These are phyloP conservation scores for Lipomyces spencermartinsiae DNA, from an alignment of 805 yeast species.

Conservation along the genomic window DNA sequence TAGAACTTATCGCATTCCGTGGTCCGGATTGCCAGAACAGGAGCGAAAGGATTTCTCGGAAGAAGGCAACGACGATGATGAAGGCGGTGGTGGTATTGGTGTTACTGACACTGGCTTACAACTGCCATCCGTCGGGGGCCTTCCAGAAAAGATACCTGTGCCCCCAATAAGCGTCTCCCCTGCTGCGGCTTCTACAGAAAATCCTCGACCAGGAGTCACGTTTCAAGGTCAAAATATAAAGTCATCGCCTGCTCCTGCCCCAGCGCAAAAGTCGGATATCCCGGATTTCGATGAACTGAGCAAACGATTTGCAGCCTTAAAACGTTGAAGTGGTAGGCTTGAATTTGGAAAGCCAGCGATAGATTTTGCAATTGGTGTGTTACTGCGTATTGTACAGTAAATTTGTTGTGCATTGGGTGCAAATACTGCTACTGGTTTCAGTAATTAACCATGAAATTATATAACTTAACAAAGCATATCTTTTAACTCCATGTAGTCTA, in stretches of 20 bases:
- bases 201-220: slow-evolving; percentile 44
- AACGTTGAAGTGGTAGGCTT: slow-evolving; percentile 22
- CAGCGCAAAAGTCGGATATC: slow-evolving; percentile 14
- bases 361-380: background rate
- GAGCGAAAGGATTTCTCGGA: slow-evolving; percentile 43
- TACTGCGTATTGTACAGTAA: slow-evolving; percentile 7
- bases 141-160: slow-evolving; percentile 32
- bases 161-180: slow-evolving; percentile 46
- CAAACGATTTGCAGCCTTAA: slow-evolving; percentile 80
- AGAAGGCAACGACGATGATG: slow-evolving; percentile 42
- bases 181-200: slow-evolving; percentile 45
- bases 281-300: slow-evolving; percentile 67
- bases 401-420: background rate
- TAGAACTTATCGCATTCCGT: slow-evolving; percentile 75
- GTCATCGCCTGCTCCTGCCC: slow-evolving; percentile 17
- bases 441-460: background rate
- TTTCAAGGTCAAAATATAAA: slow-evolving; percentile 34
- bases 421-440: background rate
- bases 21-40: slow-evolving; percentile 56
- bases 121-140: slow-evolving; percentile 39
- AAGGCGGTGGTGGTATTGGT: slow-evolving; percentile 39
- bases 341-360: background rate
- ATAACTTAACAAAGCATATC: background rate
- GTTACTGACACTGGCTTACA: slow-evolving; percentile 41
- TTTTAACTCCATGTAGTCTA: slow-evolving; percentile 4